A percentile compares a stretch with the other conserved stretches of the same genome.
Conservation (phyloP, 768 basidiomycete species). For the Mycena pura region DNA sequence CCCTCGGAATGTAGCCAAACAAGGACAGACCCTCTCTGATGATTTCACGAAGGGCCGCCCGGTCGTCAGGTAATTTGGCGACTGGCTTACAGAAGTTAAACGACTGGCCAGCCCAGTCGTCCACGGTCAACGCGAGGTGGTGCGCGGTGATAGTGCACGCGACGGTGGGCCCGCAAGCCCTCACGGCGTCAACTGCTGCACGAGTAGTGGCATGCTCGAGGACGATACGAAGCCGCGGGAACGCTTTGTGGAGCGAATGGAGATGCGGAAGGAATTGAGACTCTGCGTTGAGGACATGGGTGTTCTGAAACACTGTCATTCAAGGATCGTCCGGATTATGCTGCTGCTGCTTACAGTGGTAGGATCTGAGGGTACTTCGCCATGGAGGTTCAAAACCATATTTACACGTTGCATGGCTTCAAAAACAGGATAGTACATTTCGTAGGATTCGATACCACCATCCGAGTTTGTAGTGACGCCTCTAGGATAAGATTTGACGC, state of each 20-base stretch:
- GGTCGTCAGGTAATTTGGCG: constrained; percentile 94
- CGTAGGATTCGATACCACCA: constrained; percentile 95
- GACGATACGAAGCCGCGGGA: constrained; percentile 92
- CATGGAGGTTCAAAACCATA: constrained; percentile 96
- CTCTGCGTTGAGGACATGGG: constrained; percentile 94
- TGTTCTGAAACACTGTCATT: constrained; percentile 60
- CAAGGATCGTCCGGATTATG: constrained; percentile 22
- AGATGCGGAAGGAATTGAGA: constrained; percentile 89
- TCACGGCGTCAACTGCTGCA: constrained; percentile 88
- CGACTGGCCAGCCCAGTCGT: constrained; percentile 95
- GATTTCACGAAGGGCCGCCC: constrained; percentile 79
- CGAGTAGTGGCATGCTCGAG: constrained; percentile 96
- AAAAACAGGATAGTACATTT: constrained; percentile 91
- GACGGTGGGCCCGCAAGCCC: constrained; percentile 78
- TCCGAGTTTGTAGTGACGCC: constrained; percentile 98
- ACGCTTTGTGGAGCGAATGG: constrained; percentile 76
- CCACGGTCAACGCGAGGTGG: constrained; percentile 91
- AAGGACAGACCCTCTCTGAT: constrained; percentile 68
- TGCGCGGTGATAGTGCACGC: constrained; percentile 98
- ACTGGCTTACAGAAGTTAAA: constrained; percentile 99
- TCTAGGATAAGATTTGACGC: constrained; percentile 96
- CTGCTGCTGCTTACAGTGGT: constrained; percentile 37
- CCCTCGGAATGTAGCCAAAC: neutral
- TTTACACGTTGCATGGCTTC: constrained; percentile 91
- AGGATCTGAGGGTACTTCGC: constrained; percentile 91